Conservation (phyloP, 2,329 filamentous ascomycete species). For the Ophiostoma himal-ulmi region DNA sequence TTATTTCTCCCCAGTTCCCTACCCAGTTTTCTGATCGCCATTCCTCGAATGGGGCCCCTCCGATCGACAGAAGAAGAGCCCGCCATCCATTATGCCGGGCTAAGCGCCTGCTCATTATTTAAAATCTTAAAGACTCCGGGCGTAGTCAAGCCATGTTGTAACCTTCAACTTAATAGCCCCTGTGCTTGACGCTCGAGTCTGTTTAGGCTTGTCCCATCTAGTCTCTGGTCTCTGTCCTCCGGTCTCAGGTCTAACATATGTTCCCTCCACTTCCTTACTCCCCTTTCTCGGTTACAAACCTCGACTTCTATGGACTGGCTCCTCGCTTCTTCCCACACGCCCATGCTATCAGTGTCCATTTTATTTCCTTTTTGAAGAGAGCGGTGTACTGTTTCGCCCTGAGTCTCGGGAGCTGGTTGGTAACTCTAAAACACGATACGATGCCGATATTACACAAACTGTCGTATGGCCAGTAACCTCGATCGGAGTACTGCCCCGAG, state of each 20-base stretch:
- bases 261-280: too few relatives aligned
- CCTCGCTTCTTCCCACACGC: slow-evolving; percentile 5
- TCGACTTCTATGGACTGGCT: neutral
- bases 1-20: neutral
- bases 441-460: neutral
- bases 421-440: neutral
- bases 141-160: neutral
- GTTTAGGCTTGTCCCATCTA: too few relatives aligned
- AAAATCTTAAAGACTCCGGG: neutral
- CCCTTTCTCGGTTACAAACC: neutral
- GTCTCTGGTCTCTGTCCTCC: too few relatives aligned
- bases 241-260: too few relatives aligned
- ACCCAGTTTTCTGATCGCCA: neutral
- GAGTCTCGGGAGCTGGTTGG: neutral
- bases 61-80: slow-evolving; percentile 1
- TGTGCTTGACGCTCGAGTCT: too few relatives aligned
- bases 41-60: neutral
- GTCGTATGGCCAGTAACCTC: slow-evolving; percentile 2
- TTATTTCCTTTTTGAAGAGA: neutral
- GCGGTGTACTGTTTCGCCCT: neutral
- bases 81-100: neutral
- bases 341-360: neutral
- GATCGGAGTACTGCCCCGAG: neutral
- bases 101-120: neutral
- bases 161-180: too few relatives aligned